Percentiles rank a stretch among this genome's conserved stretches.
phyloP scores from a whole-genome alignment of 495 filamentous ascomycete species.

The Margaritispora aquatica region DNA sequence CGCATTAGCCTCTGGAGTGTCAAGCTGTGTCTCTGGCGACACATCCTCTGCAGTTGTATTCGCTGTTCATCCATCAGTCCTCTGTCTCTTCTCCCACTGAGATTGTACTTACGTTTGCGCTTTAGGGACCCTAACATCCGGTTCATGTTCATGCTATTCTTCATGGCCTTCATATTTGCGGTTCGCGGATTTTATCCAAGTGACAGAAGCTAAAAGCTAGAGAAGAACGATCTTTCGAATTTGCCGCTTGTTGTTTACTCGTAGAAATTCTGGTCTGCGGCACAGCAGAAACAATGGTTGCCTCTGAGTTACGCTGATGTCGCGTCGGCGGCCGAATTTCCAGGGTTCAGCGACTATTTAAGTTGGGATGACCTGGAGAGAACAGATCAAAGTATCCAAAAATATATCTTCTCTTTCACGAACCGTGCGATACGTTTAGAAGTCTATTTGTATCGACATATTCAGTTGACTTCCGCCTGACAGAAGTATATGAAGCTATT shows the following conservation, averaged over 20 bases:
- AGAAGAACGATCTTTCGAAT: not conserved
- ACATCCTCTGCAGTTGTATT: not conserved
- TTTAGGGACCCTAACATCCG: constrained; percentile 49
- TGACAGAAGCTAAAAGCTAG: not conserved
- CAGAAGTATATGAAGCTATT: not conserved
- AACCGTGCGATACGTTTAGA: not conserved
- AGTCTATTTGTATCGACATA: not conserved
- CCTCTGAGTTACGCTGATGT: not conserved
- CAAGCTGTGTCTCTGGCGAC: constrained; percentile 28
- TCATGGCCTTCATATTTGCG: constrained; percentile 34
- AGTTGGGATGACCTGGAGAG: not conserved
- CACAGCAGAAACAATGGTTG: constrained; percentile 1
- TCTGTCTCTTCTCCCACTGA: not conserved
- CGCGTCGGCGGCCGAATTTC: not conserved
- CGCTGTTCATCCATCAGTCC: not conserved
- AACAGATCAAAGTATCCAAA: not conserved
- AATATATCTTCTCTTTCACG: not conserved
- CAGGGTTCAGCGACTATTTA: not conserved
- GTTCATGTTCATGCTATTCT: constrained; percentile 46
- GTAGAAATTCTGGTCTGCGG: not conserved
- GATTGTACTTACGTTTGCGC: constrained; percentile 26
- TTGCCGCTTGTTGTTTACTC: not conserved
- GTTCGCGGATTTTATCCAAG: not conserved
- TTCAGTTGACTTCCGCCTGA: not conserved
- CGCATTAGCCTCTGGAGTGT: constrained; percentile 54